Evolutionary conservation across 23 red algal genomes (phyloP).

Genomic region (Gracilaria domingensis): DNA sequence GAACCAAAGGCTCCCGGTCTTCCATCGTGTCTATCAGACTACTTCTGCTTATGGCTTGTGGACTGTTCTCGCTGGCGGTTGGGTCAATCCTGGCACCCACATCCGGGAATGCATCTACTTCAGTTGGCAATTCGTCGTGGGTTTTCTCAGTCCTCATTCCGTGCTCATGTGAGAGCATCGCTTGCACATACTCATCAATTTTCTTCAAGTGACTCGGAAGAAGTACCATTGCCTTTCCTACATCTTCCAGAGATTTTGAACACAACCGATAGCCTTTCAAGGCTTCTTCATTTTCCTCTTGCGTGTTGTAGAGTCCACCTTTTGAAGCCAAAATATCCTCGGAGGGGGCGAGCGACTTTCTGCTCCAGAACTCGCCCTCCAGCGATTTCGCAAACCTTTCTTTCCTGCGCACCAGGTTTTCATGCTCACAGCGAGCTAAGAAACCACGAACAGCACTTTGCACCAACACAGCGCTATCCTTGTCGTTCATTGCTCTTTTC

Average conservation of each 20-base stretch:
- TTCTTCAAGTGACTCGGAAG: slow-evolving; percentile 6
- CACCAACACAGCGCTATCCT: slow-evolving; percentile 1
- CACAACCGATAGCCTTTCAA: not conserved
- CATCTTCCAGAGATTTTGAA: slow-evolving; percentile 20
- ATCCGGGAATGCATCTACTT: not conserved
- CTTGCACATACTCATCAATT: not conserved
- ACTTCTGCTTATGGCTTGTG: not conserved
- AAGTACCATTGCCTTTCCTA: not conserved
- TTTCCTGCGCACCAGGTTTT: not conserved
- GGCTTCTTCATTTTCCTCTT: not conserved
- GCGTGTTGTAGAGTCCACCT: not conserved
- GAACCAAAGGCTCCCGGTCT: not conserved
- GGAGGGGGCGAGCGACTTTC: not conserved
- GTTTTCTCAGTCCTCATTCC: not conserved
- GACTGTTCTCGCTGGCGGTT: not conserved
- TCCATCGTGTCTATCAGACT: not conserved
- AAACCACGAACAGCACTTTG: slow-evolving; percentile 12
- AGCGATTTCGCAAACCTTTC: not conserved
- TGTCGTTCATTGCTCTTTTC: not conserved
- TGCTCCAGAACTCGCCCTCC: not conserved
- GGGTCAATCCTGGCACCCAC: not conserved
- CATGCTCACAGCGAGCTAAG: slow-evolving; percentile 1
- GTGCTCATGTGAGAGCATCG: slow-evolving; percentile 5
- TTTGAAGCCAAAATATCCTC: not conserved
- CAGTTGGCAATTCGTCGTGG: not conserved